Base-by-base conservation (phyloP, 352 stramenopile genomes). In the Globisporangium splendens region DNA sequence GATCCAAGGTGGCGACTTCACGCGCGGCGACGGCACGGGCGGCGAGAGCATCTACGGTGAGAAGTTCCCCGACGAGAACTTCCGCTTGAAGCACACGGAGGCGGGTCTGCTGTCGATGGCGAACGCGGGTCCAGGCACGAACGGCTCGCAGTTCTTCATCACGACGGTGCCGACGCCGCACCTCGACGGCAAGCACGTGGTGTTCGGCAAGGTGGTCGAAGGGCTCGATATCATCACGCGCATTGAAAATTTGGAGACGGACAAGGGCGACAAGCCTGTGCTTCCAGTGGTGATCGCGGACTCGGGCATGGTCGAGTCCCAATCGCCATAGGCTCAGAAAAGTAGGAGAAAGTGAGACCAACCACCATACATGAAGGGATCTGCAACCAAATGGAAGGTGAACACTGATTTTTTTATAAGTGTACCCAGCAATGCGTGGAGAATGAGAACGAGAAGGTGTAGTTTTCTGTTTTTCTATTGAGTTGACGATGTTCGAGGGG, bases 61-160 rank as follows among this genome's bases (percentile, higher is more conserved):
- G 62, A 97, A 97, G 69, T 97, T 98, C 77, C 82, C 77, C 41
- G 96, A 99, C 75, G 96, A 99, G 75, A 99, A 99, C 82, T 99
- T 99, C 73, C 69, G 79, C n/a, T 75, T 98, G 44, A 98, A 97
- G 68, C 97, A 99, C 79, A 97, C 91, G 63, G 89, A 97, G 59
- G 72, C 88, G 47, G 97, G 96, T 17, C 82, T 98, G 54, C 71
- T 99, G 50, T 98, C 93, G 41, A 99, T 98, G 96, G 96, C 96
- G 1, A 99, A 99, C 80, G 88, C 93, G 12, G 95, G 96, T 20
- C 95, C 96, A 38, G 91, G 93, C 70, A 98, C 96, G 57, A 99
- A 99, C 72, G 93, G 96, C 49, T 98, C 91, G 56, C 96, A 99
- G 88, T 98, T 99, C 75, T 99, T 98, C 75, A 90, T 99, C 69